phyloP scores from a whole-genome alignment of 495 filamentous ascomycete genomes.

The Trichoderma gamsii region DNA sequence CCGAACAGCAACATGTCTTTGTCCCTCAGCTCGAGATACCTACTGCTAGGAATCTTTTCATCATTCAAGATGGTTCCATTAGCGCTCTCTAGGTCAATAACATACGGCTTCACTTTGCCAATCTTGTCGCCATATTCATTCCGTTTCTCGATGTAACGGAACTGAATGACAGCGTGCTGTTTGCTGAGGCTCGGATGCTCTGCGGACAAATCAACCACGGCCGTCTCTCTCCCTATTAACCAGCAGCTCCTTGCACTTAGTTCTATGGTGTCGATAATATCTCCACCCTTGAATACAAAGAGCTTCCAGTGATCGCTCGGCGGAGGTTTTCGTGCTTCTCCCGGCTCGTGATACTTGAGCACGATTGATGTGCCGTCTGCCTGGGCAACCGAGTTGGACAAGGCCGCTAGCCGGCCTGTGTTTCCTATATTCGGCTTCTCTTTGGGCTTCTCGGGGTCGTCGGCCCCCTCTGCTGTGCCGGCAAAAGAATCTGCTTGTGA shows the following conservation, averaged over 20 bases:
- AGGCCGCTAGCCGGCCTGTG: conserved; percentile 77
- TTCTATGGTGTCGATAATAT: conserved; percentile 73
- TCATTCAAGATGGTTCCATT: conserved; percentile 86
- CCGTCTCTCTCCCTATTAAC: conserved; percentile 74
- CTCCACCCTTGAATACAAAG: conserved; percentile 84
- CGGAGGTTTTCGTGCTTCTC: conserved; percentile 84
- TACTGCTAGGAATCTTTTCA: conserved; percentile 60
- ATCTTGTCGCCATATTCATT: conserved; percentile 82
- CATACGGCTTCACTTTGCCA: conserved; percentile 78
- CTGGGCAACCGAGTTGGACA: conserved; percentile 72
- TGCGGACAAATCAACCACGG: conserved; percentile 74
- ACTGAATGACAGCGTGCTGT: conserved; percentile 94
- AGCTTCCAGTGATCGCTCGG: conserved; percentile 74
- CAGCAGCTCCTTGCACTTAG: conserved; percentile 75
- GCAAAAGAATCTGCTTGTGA: conserved; percentile 67
- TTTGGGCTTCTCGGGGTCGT: conserved; percentile 56
- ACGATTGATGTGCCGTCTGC: conserved; percentile 63
- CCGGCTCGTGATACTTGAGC: conserved; percentile 92
- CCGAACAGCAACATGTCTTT: conserved; percentile 89
- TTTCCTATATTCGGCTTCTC: conserved; percentile 82
- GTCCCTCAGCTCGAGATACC: conserved; percentile 80
- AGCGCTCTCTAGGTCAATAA: conserved; percentile 89
- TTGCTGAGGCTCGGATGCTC: conserved; percentile 90
- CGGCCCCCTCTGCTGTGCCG: conserved; percentile 36
- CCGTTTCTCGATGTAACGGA: conserved; percentile 72